These are phyloP conservation scores for Phaeophleospora eucalypticola DNA, from an alignment of 2,329 filamentous ascomycete genomes.

Conservation along the genomic window DNA sequence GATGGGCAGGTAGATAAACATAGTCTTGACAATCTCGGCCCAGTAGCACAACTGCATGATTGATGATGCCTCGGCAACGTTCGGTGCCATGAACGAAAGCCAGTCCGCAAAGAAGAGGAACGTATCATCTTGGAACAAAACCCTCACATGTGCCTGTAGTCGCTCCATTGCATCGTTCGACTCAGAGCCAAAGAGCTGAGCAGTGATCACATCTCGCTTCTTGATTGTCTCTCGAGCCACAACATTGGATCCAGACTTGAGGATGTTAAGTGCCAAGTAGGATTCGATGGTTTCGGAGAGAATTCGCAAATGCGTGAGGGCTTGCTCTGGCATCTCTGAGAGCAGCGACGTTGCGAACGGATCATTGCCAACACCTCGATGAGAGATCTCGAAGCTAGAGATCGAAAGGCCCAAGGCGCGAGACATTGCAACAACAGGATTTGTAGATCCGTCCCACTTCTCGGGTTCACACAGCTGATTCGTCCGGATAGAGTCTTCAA, in stretches of 20 bases:
- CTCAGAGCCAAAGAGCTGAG: slow-evolving; percentile 29
- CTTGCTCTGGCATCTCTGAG: slow-evolving; percentile 78
- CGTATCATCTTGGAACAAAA: slow-evolving; percentile 64
- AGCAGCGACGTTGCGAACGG: slow-evolving; percentile 66
- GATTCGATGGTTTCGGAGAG: slow-evolving; percentile 83
- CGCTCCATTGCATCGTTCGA: slow-evolving; percentile 16
- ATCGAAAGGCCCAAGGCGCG: slow-evolving; percentile 74
- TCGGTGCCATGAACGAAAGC: slow-evolving; percentile 28
- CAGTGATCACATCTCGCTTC: slow-evolving; percentile 27
- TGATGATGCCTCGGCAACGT: slow-evolving; percentile 40
- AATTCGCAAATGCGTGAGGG: slow-evolving; percentile 80
- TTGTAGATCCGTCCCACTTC: slow-evolving; percentile 6
- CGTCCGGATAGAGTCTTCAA: slow-evolving; percentile 52
- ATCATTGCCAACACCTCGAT: slow-evolving; percentile 70
- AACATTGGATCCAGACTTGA: slow-evolving; percentile 52
- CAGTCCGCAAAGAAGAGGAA: slow-evolving; percentile 77
- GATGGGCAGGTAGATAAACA: slow-evolving; percentile 50
- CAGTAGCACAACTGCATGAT: slow-evolving; percentile 82
- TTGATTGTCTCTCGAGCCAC: slow-evolving; percentile 23
- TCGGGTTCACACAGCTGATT: slow-evolving; percentile 41
- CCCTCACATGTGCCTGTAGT: slow-evolving; percentile 20
- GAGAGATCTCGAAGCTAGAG: slow-evolving; percentile 82
- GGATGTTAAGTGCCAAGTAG: slow-evolving; percentile 72
- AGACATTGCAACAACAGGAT: slow-evolving; percentile 24
- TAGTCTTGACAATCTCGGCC: slow-evolving; percentile 82